Evolutionary conservation across 495 filamentous ascomycete genomes (phyloP).

Genomic region (Hypomontagnella submonticulosa): DNA sequence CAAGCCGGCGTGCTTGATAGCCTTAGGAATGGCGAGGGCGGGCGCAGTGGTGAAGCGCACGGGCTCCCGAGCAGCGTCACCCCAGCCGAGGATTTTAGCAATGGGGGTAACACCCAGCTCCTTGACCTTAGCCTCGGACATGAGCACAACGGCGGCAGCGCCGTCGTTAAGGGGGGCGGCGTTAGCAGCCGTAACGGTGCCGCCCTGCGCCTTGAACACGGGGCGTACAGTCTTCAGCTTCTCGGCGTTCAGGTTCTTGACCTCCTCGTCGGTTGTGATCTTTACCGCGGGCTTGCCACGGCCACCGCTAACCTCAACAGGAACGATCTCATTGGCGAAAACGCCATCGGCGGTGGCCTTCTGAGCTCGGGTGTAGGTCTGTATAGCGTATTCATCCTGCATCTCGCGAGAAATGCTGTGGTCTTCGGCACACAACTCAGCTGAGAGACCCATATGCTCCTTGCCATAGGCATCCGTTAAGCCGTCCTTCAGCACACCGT

Average conservation of each 20-base stretch:
- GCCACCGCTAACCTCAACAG: conserved; percentile 86
- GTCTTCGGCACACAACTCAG: conserved; percentile 90
- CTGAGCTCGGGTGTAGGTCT: conserved; percentile 90
- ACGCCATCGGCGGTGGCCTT: conserved; percentile 79
- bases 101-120: conserved; percentile 88
- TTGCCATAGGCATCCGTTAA: conserved; percentile 90
- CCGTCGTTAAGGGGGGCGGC: conserved; percentile 96
- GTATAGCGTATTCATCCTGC: conserved; percentile 94
- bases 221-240: conserved; percentile 88
- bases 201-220: conserved; percentile 81
- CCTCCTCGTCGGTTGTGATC: conserved; percentile 90
- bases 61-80: conserved; percentile 87
- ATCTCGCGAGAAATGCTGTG: conserved; percentile 81
- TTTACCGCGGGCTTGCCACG: conserved; percentile 87
- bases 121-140: conserved; percentile 89
- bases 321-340: conserved; percentile 87
- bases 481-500: conserved; percentile 92
- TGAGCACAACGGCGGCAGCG: conserved; percentile 87
- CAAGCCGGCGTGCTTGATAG: conserved; percentile 88
- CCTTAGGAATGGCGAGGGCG: conserved; percentile 95
- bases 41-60: conserved; percentile 96
- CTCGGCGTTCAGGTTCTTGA: conserved; percentile 94
- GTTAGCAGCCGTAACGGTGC: conserved; percentile 97
- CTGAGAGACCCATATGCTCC: conserved; percentile 93
- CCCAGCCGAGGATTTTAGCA: conserved; percentile 96